Evolutionary conservation across 2,329 filamentous ascomycete species (phyloP), one percentile per base, ranked within the genome.

Genomic region (Fusarium brevicatenulatum): DNA sequence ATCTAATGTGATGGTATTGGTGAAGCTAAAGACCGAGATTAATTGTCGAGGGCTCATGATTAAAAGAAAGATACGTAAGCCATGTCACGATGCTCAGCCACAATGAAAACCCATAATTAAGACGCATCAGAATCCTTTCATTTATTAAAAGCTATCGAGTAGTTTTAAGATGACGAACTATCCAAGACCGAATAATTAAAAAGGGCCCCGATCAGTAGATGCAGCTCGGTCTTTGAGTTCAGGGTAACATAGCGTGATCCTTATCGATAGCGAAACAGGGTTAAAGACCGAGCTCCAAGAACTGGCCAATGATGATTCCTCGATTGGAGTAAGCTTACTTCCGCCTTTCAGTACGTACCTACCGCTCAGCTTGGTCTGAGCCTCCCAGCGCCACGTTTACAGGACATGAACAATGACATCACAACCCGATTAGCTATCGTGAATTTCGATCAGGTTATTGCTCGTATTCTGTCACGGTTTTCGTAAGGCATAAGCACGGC

Each of bases 91-190:
- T 9, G 8, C 47, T 36, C 12, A 34, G 50, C 50, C 50, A 53
- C 19, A 2, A 9, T 2, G 2, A 1, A 12, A 9, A 12, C 7
- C 7, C 3, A 7, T 2, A 12, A 9, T 1, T 9, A 16, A 16
- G 13, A 9, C 1, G 3, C 3, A 25, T 21, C 16, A 0, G 4
- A 7, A 53, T 53, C n/a, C 2, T 21, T 25, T 18, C 0, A 9
- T 2, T 7, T 3, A 7, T 5, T 9, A 5, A 39, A 9, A 16
- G 10, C 3, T 1, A 18, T 12, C 0, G 0, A 12, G 7, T 5
- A 18, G 34, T 6, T 5, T 18, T 9, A 0, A 8, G 2, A 39
- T 39, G 34, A 53, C 3, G 19, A 37, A 53, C 2, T 7, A 9
- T 39, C 5, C 1, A n/a, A 28, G 34, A 7, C 23, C 1, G 18